These are phyloP conservation scores for Phytophthora sp. DNA, from an alignment of 352 stramenopile genomes.

Conservation along the genomic window DNA sequence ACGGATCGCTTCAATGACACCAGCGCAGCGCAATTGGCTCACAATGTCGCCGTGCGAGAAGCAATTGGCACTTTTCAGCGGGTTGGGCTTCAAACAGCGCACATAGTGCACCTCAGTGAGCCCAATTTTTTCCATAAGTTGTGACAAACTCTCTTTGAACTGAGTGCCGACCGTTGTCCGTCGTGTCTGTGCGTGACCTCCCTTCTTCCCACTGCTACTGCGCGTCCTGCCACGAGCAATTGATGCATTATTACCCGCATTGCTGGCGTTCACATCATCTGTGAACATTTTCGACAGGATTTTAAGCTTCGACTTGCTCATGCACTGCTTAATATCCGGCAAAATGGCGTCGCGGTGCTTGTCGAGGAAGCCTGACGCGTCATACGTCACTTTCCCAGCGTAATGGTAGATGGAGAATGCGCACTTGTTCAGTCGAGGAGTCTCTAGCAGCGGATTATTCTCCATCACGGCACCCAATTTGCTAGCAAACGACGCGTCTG, in stretches of 20 bases:
- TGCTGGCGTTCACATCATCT: constrained; percentile 49
- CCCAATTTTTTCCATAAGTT: constrained; percentile 89
- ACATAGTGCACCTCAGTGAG: constrained; percentile 89
- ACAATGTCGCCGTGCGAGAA: constrained; percentile 82
- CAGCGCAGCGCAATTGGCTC: constrained; percentile 82
- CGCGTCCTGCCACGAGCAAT: constrained; percentile 24
- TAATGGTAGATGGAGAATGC: constrained; percentile 90
- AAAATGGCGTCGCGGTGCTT: constrained; percentile 88
- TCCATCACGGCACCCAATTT: constrained; percentile 90
- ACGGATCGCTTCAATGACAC: constrained; percentile 88
- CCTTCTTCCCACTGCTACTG: constrained; percentile 48
- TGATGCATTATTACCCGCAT: neutral
- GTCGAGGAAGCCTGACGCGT: constrained; percentile 81
- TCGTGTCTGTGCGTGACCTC: constrained; percentile 58
- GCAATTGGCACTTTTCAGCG: constrained; percentile 71
- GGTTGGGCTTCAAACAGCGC: constrained; percentile 86
- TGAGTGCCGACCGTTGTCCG: constrained; percentile 84
- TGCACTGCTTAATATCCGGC: constrained; percentile 86
- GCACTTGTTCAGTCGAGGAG: constrained; percentile 80
- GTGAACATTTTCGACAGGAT: constrained; percentile 81
- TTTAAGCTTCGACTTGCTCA: constrained; percentile 68
- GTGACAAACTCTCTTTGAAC: constrained; percentile 84
- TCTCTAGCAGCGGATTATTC: constrained; percentile 87
- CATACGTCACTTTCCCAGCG: constrained; percentile 86
- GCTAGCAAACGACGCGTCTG: constrained; percentile 86